Evolutionary conservation across 306 rosid species (phyloP).

Genomic region (Inga oerstediana): DNA sequence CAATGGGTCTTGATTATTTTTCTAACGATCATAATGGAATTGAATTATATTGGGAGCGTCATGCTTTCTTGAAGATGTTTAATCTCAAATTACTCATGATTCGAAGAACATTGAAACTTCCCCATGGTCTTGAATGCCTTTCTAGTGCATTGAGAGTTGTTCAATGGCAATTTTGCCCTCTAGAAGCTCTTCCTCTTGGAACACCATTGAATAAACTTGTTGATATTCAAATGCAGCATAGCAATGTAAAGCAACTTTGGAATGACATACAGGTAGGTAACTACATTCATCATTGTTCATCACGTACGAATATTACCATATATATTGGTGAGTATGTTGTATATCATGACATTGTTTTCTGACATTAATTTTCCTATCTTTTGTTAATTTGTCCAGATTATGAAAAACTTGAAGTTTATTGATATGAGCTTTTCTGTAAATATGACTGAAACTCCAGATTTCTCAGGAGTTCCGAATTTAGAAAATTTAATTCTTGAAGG

Average conservation of each 20-base stretch:
- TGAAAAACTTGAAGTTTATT: not conserved
- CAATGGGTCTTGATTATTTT: not conserved
- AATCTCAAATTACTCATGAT: not conserved
- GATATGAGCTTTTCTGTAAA: not conserved
- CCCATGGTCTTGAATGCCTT: not conserved
- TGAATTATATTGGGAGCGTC: not conserved
- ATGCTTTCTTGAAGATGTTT: not conserved
- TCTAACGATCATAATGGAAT: too few relatives aligned
- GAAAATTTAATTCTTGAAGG: not conserved
- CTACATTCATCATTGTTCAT: not conserved
- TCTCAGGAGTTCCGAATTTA: not conserved
- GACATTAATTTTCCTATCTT: not conserved
- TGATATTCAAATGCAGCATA: not conserved
- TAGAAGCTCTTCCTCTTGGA: not conserved
- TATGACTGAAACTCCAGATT: not conserved
- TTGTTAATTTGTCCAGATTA: not conserved
- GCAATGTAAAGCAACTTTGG: not conserved
- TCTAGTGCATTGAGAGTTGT: not conserved
- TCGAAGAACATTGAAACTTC: not conserved
- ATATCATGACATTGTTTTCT: not conserved
- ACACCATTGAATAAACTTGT: not conserved
- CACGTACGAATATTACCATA: too few relatives aligned
- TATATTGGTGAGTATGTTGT: not conserved
- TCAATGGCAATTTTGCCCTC: not conserved
- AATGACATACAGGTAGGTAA: not conserved